A percentile compares a stretch with the other conserved stretches of the same genome.
Evolutionary conservation across 2,329 filamentous ascomycete species (phyloP).

Genomic region (Ceratocystis alfenasii): DNA sequence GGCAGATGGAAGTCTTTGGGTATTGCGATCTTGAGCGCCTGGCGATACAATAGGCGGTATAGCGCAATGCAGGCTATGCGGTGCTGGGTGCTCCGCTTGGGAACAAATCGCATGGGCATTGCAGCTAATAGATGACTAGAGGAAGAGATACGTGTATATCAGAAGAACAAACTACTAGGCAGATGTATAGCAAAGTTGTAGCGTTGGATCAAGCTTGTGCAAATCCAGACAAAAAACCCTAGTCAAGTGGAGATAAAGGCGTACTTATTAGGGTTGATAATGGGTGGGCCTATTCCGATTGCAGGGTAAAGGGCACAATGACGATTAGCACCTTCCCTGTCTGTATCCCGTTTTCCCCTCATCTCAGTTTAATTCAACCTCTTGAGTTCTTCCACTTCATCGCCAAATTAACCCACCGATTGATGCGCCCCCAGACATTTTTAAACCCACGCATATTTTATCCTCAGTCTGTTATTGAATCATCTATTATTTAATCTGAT

Average conservation of each 20-base stretch:
- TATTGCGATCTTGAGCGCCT: slow-evolving; percentile 43
- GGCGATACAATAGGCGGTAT: slow-evolving; percentile 55
- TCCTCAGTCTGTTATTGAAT: not conserved
- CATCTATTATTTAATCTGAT: not conserved
- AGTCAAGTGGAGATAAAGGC: not conserved
- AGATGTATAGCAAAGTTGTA: not conserved
- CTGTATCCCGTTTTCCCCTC: not conserved
- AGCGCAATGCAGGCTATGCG: slow-evolving; percentile 52
- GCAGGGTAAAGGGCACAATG: slow-evolving; percentile 6
- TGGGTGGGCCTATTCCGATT: not conserved
- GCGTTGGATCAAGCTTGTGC: not conserved
- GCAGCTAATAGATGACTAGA: slow-evolving; percentile 23
- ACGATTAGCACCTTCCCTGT: slow-evolving; percentile 5
- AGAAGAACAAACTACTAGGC: not conserved
- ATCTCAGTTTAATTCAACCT: not conserved
- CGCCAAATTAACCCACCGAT: not conserved
- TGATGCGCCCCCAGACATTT: not conserved
- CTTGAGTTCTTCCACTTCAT: not conserved
- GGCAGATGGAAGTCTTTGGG: slow-evolving; percentile 32
- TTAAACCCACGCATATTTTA: not conserved
- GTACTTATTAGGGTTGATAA: not conserved
- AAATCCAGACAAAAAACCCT: not conserved
- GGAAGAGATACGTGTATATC: not conserved
- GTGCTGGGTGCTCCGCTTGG: slow-evolving; percentile 41
- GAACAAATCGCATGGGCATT: slow-evolving; percentile 32